These are phyloP conservation scores for Solanum sejunctum DNA, from an alignment of 257 asterid genomes.

Conservation along the genomic window DNA sequence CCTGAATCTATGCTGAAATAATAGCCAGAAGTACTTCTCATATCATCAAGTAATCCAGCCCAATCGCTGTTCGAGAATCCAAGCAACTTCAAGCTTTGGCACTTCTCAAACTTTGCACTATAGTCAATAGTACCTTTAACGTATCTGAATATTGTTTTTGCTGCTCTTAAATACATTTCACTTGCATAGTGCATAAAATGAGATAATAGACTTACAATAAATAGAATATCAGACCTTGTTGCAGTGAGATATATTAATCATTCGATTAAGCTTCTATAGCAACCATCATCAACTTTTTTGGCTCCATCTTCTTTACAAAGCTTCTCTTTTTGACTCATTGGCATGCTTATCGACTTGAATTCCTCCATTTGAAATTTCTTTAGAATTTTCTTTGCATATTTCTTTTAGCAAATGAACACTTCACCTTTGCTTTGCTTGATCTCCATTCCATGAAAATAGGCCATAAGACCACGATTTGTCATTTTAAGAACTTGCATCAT, in stretches of 20 bases:
- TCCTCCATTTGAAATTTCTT: too few species aligned
- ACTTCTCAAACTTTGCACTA: neutral
- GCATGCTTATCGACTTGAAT: too few species aligned
- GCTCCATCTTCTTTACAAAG: neutral
- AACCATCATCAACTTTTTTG: neutral
- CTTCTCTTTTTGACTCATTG: too few species aligned
- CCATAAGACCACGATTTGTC: too few species aligned
- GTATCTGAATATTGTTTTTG: neutral
- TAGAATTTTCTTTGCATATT: too few species aligned
- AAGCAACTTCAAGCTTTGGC: neutral
- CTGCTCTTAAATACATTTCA: neutral
- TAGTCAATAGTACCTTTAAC: neutral
- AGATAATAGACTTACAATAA: neutral
- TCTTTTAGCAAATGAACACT: too few species aligned
- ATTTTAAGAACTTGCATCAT: too few species aligned
- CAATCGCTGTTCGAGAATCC: neutral
- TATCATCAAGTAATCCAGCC: neutral
- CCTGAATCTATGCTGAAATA: too few species aligned
- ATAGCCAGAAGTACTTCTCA: neutral
- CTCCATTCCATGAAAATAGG: too few species aligned
- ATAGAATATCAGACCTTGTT: too few species aligned
- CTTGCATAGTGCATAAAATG: neutral
- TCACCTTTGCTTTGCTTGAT: too few species aligned
- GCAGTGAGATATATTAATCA: neutral
- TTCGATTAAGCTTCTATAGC: neutral